These are phyloP conservation scores for Flaveria bidentis DNA, from an alignment of 129 eudicot species.

Conservation along the genomic window DNA sequence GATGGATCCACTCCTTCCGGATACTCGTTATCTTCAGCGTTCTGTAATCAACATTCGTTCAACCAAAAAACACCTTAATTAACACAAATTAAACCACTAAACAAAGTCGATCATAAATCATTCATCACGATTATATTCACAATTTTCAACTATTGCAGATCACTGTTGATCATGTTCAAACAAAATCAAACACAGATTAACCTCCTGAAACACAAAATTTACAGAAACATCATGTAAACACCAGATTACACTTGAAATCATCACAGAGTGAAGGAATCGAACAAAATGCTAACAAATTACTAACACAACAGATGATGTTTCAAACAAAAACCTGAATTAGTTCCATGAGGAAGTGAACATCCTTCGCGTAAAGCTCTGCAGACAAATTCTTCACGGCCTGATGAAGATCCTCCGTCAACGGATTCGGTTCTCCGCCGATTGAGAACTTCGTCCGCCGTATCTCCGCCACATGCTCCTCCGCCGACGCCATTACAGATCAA, in stretches of 20 bases:
- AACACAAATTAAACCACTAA: too few relatives aligned
- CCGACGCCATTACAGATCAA: conserved; percentile 14
- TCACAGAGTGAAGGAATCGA: not conserved
- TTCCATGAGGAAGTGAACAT: conserved; percentile 69
- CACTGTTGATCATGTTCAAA: not conserved
- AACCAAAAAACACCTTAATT: not conserved
- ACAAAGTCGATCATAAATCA: not conserved
- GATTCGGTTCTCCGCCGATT: conserved; percentile 53
- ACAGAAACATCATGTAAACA: not conserved
- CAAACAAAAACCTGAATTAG: conserved; percentile 49
- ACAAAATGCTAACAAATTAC: not conserved
- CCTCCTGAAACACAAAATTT: not conserved
- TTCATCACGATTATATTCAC: not conserved
- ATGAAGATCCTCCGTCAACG: conserved; percentile 53
- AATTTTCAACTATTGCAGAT: not conserved
- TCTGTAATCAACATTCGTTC: conserved; percentile 32
- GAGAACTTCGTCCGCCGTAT: conserved; percentile 51
- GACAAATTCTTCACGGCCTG: conserved; percentile 71
- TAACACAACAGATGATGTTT: not conserved
- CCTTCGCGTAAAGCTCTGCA: conserved; percentile 65
- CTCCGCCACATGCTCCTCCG: conserved; percentile 58
- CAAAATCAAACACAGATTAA: not conserved
- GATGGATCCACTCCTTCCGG: conserved; percentile 57
- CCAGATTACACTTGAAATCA: not conserved
- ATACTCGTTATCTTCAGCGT: conserved; percentile 73